Evolutionary conservation across 805 yeast species (phyloP), one percentile per base, ranked within the genome.

Genomic region (Lipomyces kockii): DNA sequence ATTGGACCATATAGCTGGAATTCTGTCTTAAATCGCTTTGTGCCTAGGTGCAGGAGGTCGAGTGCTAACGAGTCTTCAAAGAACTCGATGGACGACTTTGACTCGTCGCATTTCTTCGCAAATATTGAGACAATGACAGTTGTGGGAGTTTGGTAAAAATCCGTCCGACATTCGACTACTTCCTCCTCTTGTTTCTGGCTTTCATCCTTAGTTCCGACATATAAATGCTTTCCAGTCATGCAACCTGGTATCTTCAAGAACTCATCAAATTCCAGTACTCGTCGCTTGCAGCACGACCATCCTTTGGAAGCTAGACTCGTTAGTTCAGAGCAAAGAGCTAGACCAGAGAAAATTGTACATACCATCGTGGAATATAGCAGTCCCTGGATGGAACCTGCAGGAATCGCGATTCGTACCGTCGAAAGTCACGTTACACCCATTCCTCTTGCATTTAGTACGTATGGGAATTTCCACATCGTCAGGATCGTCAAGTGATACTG

Each of bases 201-300:
- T 11, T 70, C 66, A 9, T 51, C 63, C n/a, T 65, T 14, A 12
- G 66, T 54, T n/a, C 67, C 72, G 22, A 72, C 49, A 37, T 63
- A 72, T 9, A 72, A 63, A 66, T 72, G 75, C 35, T 63, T 66
- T 22, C 70, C 70, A 17, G 70, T 56, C 37, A 58, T 52, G 64
- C 74, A 72, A 37, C 70, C 74, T 9, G 67, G 63, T 22, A 72
- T 71, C 56, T 68, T 71, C 7, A 72, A 59, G 59, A 72, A 72
- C 61, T 71, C 74, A 37, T 72, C 75, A 49, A 72, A 72, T 49
- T 72, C 75, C 14, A 72, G 64, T 8, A 72, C 75, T 7, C 75
- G 62, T 17, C 71, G 64, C 53, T 72, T 72, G 63, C 75, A 72
- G 65, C 75, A 72, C 11, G 75, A 72, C 75, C 75, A 72, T 8